A percentile compares a stretch with the other conserved stretches of the same genome.
phyloP scores from a whole-genome alignment of 495 filamentous ascomycete species.

The Penicillium robsamsonii region DNA sequence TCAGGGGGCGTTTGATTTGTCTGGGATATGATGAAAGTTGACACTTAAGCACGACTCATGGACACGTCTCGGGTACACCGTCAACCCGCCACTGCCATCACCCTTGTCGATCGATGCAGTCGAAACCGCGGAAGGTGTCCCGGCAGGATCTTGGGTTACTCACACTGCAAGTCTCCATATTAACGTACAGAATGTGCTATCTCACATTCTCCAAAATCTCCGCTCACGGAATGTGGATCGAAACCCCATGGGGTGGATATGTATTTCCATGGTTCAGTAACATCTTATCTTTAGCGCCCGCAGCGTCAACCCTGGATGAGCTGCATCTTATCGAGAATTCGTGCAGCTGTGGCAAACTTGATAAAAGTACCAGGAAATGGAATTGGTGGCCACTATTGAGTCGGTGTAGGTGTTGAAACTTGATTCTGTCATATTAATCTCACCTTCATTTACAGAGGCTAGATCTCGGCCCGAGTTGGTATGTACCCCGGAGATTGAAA shows the following conservation, averaged over 20 bases:
- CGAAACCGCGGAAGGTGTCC: conserved; percentile 13
- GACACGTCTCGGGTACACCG: conserved; percentile 11
- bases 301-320: background rate
- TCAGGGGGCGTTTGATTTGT: background rate
- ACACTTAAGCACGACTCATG: background rate
- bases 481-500: background rate
- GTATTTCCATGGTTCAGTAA: conserved; percentile 10
- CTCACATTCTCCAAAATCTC: conserved; percentile 10
- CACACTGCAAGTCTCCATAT: conserved; percentile 9
- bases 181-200: background rate
- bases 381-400: background rate
- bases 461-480: background rate
- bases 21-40: background rate
- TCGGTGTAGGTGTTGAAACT: conserved; percentile 6
- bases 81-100: conserved; percentile 10
- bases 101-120: conserved; percentile 14
- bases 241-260: conserved; percentile 9
- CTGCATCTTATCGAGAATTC: conserved; percentile 4
- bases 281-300: background rate
- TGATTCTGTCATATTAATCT: background rate
- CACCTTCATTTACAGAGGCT: background rate
- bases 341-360: conserved; percentile 2
- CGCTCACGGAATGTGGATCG: conserved; percentile 8
- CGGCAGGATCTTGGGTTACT: conserved; percentile 20
- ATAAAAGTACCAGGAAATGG: background rate